phyloP scores from a whole-genome alignment of 805 yeast genomes.

The Candida endomychidarum region DNA sequence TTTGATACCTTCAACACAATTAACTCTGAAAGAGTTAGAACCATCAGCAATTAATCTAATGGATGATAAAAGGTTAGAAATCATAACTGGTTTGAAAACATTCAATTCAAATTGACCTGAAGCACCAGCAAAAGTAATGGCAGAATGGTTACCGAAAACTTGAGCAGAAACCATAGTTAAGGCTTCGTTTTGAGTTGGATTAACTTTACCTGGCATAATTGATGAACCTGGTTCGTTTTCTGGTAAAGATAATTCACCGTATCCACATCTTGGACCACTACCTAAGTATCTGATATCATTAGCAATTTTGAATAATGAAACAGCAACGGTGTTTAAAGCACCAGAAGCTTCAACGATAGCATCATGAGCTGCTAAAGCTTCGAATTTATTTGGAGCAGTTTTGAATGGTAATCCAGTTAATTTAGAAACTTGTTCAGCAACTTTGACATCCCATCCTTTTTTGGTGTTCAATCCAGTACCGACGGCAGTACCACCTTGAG shows the following conservation, averaged over 20 bases:
- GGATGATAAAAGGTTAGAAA: conserved; percentile 84
- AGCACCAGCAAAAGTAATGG: conserved; percentile 97
- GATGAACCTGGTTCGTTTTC: conserved; percentile 99
- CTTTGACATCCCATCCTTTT: conserved; percentile 81
- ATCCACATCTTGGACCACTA: conserved; percentile 99
- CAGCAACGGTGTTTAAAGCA: conserved; percentile 93
- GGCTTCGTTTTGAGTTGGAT: conserved; percentile 99
- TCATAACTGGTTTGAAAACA: conserved; percentile 96
- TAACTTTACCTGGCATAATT: conserved; percentile 99
- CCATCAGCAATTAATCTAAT: conserved; percentile 90
- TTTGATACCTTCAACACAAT: conserved; percentile 92
- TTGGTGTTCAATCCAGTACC: conserved; percentile 97
- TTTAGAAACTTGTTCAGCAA: conserved; percentile 82
- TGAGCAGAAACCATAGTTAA: conserved; percentile 97
- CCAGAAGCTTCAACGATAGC: conserved; percentile 98
- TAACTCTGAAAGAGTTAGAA: conserved; percentile 80
- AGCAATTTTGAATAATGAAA: conserved; percentile 92
- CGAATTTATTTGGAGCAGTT: conserved; percentile 98
- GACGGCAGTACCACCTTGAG: conserved; percentile 99
- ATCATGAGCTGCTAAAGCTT: conserved; percentile 98
- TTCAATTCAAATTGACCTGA: conserved; percentile 98
- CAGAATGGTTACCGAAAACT: conserved; percentile 94
- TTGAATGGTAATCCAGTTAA: conserved; percentile 85
- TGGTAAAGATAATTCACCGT: conserved; percentile 92
- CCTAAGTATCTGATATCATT: conserved; percentile 98